Percentiles rank a stretch among this genome's conserved stretches.
phyloP scores from a whole-genome alignment of 805 yeast genomes.

The Clavispora carvajalis region DNA sequence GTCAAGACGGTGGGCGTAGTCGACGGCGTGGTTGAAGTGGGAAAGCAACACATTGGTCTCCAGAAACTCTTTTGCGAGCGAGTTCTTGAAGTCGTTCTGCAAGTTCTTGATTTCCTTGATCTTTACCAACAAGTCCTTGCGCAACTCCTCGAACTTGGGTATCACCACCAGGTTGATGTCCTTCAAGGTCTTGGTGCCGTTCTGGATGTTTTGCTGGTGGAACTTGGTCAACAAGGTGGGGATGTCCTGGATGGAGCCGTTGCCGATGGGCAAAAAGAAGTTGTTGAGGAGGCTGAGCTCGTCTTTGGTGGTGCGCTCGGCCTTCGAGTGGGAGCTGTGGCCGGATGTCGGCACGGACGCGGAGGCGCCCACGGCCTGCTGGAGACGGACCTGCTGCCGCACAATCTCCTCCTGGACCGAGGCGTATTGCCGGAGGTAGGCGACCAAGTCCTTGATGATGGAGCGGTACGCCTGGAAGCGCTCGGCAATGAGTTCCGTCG shows the following conservation, averaged over 20 bases:
- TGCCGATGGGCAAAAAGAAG: constrained; percentile 72
- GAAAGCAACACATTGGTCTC: constrained; percentile 37
- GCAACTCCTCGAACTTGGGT: constrained; percentile 53
- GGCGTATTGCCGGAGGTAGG: constrained; percentile 73
- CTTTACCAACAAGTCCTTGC: constrained; percentile 71
- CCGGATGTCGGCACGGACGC: constrained; percentile 2
- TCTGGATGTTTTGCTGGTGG: constrained; percentile 37
- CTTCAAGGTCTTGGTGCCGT: constrained; percentile 40
- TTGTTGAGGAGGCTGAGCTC: constrained; percentile 33
- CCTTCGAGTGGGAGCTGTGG: constrained; percentile 9
- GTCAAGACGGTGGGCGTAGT: constrained; percentile 47
- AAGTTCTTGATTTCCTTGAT: constrained; percentile 82
- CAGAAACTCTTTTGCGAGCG: constrained; percentile 54
- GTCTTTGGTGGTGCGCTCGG: constrained; percentile 15
- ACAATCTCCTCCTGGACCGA: constrained; percentile 84
- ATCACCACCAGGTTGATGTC: constrained; percentile 44
- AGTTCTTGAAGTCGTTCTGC: constrained; percentile 79
- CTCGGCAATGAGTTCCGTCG: constrained; percentile 81
- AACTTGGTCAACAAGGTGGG: constrained; percentile 59
- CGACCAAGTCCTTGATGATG: constrained; percentile 67
- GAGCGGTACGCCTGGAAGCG: constrained; percentile 85
- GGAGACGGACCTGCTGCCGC: constrained; percentile 73
- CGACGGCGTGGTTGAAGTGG: constrained; percentile 57
- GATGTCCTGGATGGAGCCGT: constrained; percentile 76
- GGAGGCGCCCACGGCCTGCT: constrained; percentile 53